Percentiles rank a stretch among this genome's conserved stretches.
phyloP scores from a whole-genome alignment of 306 rosid genomes.

The Cyclanthera cordifolia region DNA sequence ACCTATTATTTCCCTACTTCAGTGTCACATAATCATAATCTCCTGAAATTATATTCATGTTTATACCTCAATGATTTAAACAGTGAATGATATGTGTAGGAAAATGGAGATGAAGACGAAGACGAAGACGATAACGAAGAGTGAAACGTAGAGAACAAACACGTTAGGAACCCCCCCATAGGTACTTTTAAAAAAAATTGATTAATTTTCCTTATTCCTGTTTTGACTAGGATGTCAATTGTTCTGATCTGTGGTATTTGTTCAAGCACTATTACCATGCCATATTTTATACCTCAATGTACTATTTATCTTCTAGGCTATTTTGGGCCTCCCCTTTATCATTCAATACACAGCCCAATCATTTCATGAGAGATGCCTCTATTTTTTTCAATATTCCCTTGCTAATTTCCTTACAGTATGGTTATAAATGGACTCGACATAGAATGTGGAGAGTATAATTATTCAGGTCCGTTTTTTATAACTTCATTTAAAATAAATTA shows the following conservation, averaged over 20 bases:
- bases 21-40: background rate
- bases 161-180: background rate
- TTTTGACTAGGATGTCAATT: conserved; percentile 3
- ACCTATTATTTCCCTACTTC: background rate
- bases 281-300: conserved; percentile 13
- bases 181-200: conserved; percentile 1
- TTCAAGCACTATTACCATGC: background rate
- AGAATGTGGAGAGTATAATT: too few species aligned
- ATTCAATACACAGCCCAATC: background rate
- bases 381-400: too few species aligned
- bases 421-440: too few species aligned
- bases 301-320: conserved; percentile 2
- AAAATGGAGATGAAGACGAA: conserved; percentile 23
- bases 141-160: background rate
- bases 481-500: too few species aligned
- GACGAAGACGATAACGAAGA: conserved; percentile 13
- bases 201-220: background rate
- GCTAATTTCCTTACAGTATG: too few species aligned
- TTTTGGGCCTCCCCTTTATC: background rate
- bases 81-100: conserved; percentile 1
- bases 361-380: background rate
- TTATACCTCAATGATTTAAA: background rate
- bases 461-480: too few species aligned
- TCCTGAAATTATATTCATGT: too few species aligned
- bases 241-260: background rate